phyloP scores from a whole-genome alignment of 164 flowering plant species.

The Liriodendron chinense region DNA sequence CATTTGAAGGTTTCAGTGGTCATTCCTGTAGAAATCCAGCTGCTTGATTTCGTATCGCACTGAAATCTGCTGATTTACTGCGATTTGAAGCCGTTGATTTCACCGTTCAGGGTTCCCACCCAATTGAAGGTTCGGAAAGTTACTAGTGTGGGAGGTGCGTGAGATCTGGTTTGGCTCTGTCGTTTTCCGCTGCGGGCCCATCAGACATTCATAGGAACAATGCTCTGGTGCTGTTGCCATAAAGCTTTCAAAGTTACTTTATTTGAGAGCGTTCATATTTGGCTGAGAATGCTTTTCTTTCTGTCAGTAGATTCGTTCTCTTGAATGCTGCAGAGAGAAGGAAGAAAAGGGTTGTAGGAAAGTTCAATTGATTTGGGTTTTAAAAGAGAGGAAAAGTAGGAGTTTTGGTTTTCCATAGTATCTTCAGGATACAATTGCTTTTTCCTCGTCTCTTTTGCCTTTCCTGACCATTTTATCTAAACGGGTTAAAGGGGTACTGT shows the following conservation, averaged over 20 bases:
- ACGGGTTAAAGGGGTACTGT: background rate
- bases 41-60: background rate
- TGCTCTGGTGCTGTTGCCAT: background rate
- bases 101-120: background rate
- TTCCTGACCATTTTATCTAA: background rate
- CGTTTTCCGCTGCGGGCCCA: background rate
- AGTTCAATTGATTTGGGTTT: background rate
- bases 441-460: background rate
- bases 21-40: background rate
- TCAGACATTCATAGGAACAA: constrained; percentile 13
- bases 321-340: background rate
- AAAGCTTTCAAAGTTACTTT: background rate
- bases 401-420: background rate
- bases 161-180: constrained; percentile 6
- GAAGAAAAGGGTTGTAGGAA: background rate
- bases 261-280: background rate
- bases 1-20: background rate
- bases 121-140: constrained; percentile 17
- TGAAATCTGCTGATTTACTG: background rate
- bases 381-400: background rate
- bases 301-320: background rate
- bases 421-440: background rate
- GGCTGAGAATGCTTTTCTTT: constrained; percentile 11
- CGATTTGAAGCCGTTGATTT: background rate
- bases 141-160: background rate